Evolutionary conservation across 2,329 filamentous ascomycete species (phyloP), one percentile per base, ranked within the genome.

Genomic region (Pleochaeta shiraiana): DNA sequence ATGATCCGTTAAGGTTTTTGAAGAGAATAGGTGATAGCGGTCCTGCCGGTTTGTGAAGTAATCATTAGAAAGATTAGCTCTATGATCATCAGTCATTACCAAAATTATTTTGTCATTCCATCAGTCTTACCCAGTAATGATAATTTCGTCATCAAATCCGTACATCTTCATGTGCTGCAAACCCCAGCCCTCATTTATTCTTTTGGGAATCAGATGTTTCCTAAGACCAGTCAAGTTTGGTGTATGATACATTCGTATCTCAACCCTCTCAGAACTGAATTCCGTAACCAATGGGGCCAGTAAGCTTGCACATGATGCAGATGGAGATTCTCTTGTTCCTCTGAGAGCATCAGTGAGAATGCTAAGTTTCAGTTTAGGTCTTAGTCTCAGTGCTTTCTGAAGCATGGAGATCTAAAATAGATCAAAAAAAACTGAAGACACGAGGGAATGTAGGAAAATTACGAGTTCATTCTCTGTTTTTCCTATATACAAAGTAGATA

Each of bases 91-190:
- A 65, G 63, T 26, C 39, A 65, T 65, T 62, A 65, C 57, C 55
- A 63, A n/a, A n/a, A n/a, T n/a, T n/a, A n/a, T n/a, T n/a, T n/a
- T n/a, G n/a, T n/a, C n/a, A n/a, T n/a, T n/a, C n/a, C n/a, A n/a
- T n/a, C n/a, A n/a, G 33, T 26, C 77, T 67, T 80, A 89, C 83
- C 90, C 91, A 7, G 91, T 95, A 70, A 98, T 83, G 68, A 98
- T 92, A 65, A 98, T 87, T 74, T 95, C 90, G 71, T 98, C 90
- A 70, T 98, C 93, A 26, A 95, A 78, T 0, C 93, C 93, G 70
- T 98, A 98, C 0, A 98, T 79, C 79, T 98, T 98, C 92, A 98
- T 98, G 73, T 98, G 93, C 73, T 98, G 93, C 67, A 98, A 76
- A 0, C 93, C 93, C 93, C 93, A 98, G 21, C 93, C 93, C 76